Evolutionary conservation across 2,329 filamentous ascomycete species (phyloP).

Genomic region (Allantophomopsis cytisporea): DNA sequence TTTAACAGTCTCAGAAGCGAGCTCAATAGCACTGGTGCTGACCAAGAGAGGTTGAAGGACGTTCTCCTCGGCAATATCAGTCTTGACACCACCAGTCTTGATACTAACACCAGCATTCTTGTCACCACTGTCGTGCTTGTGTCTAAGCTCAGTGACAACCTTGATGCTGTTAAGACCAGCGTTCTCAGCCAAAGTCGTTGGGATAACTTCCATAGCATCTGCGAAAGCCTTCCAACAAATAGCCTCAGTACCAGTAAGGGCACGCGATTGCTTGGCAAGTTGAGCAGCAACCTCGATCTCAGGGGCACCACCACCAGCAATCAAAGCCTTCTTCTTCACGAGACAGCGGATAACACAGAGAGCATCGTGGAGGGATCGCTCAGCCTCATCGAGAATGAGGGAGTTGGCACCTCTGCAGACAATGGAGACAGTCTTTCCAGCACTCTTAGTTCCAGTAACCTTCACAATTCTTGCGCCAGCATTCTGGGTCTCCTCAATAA

Average conservation of each 20-base stretch:
- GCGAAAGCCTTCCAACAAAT: constrained; percentile 99
- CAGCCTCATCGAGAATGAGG: constrained; percentile 91
- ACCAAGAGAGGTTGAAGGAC: constrained; percentile 92
- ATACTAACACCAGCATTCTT: constrained; percentile 96
- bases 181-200: constrained; percentile 93
- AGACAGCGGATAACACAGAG: constrained; percentile 95
- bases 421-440: constrained; percentile 83
- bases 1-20: constrained; percentile 96
- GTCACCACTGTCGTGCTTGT: constrained; percentile 90
- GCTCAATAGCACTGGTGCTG: constrained; percentile 92
- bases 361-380: constrained; percentile 91
- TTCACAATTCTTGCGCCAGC: constrained; percentile 89
- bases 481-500: constrained; percentile 83
- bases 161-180: constrained; percentile 97
- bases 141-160: constrained; percentile 89
- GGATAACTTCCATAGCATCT: constrained; percentile 92
- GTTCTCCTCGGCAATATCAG: constrained; percentile 93
- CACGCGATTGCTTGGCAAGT: constrained; percentile 69
- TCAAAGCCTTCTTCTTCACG: constrained; percentile 99
- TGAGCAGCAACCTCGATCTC: constrained; percentile 93
- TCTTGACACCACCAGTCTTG: constrained; percentile 92
- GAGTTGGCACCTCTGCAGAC: constrained; percentile 89
- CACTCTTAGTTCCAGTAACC: constrained; percentile 77
- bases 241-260: constrained; percentile 79
- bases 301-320: constrained; percentile 89